phyloP scores from a whole-genome alignment of 2,329 filamentous ascomycete genomes.

The Colletotrichum lupini region DNA sequence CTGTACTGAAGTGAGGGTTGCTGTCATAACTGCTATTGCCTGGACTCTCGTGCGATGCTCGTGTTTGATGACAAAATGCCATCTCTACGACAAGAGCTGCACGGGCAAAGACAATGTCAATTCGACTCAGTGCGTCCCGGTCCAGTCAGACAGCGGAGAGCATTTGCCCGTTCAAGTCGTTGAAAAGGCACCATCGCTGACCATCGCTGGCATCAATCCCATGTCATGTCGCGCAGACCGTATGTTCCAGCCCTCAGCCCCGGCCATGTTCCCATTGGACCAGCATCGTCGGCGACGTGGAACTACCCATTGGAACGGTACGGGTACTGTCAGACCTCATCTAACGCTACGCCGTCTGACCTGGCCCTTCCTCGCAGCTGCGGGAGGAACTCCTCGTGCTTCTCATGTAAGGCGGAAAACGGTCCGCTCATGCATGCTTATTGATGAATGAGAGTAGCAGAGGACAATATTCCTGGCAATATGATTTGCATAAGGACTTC shows the following conservation, averaged over 20 bases:
- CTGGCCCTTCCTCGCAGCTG: constrained; percentile 5
- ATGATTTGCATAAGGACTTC: constrained; percentile 22
- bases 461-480: neutral
- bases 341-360: constrained; percentile 24
- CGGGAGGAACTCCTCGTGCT: constrained; percentile 34
- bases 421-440: constrained; percentile 34
- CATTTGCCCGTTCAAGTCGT: neutral
- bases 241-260: neutral
- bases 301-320: constrained; percentile 20
- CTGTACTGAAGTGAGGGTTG: neutral
- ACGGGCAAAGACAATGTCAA: neutral
- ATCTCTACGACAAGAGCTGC: neutral
- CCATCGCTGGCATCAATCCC: neutral
- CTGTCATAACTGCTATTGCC: neutral
- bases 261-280: constrained; percentile 29
- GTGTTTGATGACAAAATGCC: neutral
- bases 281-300: constrained; percentile 20
- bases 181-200: constrained; percentile 4
- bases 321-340: constrained; percentile 14
- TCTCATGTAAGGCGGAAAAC: constrained; percentile 36
- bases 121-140: neutral
- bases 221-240: constrained; percentile 21
- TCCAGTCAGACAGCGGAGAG: neutral
- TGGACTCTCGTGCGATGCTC: neutral
- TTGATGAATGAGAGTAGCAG: constrained; percentile 26